Evolutionary conservation across 805 yeast species (phyloP), one percentile per base, ranked within the genome.

Genomic region (Pachysolen tannophilus): DNA sequence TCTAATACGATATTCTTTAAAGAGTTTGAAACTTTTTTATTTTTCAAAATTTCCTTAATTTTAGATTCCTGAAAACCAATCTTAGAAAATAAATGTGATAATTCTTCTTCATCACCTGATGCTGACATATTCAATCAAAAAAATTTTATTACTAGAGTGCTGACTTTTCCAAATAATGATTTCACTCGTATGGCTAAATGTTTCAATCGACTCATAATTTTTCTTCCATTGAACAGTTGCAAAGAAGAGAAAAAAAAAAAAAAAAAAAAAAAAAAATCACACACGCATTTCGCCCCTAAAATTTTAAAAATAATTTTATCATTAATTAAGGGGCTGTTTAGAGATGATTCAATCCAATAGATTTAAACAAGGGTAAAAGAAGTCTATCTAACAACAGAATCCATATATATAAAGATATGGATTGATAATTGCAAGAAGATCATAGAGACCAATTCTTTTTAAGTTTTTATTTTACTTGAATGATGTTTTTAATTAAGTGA

Each of bases 1-100:
- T 73, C 75, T 17, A 53, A 48, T 37, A 82, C 65, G 40, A 87
- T 69, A 25, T 72, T 72, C 20, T 65, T 68, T 34, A 92, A 67
- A 2, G 94, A 74, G 27, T 65, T 63, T 13, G 90, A 72, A 27
- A 88, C 94, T 57, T 88, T 88, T 54, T 78, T 78, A 63, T 92
- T 90, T 57, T 86, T 90, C 38, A 76, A 57, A 38, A 87, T 79
- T 52, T 92, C 97, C 33, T 76, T 73, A 40, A 83, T 67, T 55
- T 84, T 85, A 46, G 75, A 66, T 13, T 81, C 90, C 46, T 72
- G 75, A 45, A 83, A 75, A 10, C 94, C 94, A 39, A 80, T 53
- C 34, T 56, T 49, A 37, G 58, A 48, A 38, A 74, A 72, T 23
- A 57, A 54, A 6, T 35, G 40, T 24, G 46, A 37, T 15, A 61